These are phyloP conservation scores for Fusarium aywerte DNA, from an alignment of 2,329 filamentous ascomycete species.

Conservation along the genomic window DNA sequence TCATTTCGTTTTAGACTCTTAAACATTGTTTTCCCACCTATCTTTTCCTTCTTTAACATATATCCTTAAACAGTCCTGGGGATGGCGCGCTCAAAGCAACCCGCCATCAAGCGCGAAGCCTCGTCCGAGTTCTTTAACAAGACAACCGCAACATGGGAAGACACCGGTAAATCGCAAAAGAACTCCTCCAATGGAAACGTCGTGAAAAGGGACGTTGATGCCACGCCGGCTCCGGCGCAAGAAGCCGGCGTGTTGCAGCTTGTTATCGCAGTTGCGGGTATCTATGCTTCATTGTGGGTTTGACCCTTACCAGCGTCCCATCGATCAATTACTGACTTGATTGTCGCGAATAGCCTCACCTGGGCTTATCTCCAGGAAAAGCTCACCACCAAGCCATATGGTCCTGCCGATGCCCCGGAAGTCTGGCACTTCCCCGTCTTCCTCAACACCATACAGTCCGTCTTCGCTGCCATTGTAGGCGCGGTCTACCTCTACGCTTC, in stretches of 20 bases:
- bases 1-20: background rate
- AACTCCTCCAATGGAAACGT: constrained; percentile 39
- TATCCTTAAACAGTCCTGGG: background rate
- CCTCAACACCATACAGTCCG: constrained; percentile 94
- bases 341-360: constrained; percentile 70
- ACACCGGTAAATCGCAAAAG: constrained; percentile 46
- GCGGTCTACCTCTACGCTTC: constrained; percentile 80
- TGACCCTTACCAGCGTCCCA: background rate
- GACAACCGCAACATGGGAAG: constrained; percentile 53
- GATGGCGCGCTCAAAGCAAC: constrained; percentile 80
- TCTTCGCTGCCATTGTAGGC: constrained; percentile 85
- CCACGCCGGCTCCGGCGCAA: constrained; percentile 49
- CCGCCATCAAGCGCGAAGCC: constrained; percentile 71
- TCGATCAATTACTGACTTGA: constrained; percentile 5
- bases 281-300: constrained; percentile 93
- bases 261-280: constrained; percentile 88
- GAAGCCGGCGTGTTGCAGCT: constrained; percentile 78
- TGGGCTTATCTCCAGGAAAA: constrained; percentile 98
- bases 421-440: constrained; percentile 95
- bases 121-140: constrained; percentile 74
- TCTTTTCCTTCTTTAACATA: background rate
- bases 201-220: constrained; percentile 41
- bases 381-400: constrained; percentile 92
- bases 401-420: constrained; percentile 70
- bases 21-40: background rate